Evolutionary conservation across 768 basidiomycete species (phyloP).

Genomic region (Suillus tomentosus): DNA sequence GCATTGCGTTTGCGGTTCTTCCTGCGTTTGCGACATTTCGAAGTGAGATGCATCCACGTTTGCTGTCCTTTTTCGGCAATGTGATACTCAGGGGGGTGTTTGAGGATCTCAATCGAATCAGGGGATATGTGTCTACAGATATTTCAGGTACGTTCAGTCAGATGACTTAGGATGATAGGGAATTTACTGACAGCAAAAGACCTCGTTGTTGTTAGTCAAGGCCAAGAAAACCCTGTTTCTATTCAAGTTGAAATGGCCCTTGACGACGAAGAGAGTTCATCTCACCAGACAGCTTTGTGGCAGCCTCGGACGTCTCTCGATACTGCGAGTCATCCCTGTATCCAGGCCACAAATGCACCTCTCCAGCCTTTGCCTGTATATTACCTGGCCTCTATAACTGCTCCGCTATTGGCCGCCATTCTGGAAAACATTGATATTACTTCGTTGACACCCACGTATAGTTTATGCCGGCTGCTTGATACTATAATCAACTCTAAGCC

Average conservation of each 20-base stretch:
- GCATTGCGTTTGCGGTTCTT: constrained; percentile 69
- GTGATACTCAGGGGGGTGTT: constrained; percentile 57
- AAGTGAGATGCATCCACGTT: constrained; percentile 57
- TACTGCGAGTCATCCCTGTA: constrained; percentile 20
- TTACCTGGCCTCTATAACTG: constrained; percentile 59
- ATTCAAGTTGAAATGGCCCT: constrained; percentile 60
- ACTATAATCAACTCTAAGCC: constrained; percentile 58
- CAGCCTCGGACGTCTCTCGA: constrained; percentile 30
- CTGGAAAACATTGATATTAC: constrained; percentile 55
- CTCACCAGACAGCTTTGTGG: constrained; percentile 22
- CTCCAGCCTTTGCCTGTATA: constrained; percentile 57
- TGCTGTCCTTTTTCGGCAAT: constrained; percentile 71
- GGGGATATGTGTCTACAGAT: constrained; percentile 24
- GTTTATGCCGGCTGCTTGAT: constrained; percentile 55
- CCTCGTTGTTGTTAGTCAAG: constrained; percentile 6
- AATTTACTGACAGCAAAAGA: constrained; percentile 1
- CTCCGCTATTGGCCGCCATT: constrained; percentile 63
- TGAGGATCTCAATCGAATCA: constrained; percentile 43
- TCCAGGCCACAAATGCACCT: constrained; percentile 59
- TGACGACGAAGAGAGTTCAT: constrained; percentile 20
- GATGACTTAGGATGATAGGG: too few relatives aligned
- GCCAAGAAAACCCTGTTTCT: constrained; percentile 46
- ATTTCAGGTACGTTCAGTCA: constrained; percentile 7
- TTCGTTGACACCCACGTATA: constrained; percentile 37
- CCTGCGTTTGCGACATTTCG: constrained; percentile 74